Evolutionary conservation across 352 stramenopile genomes (phyloP), one percentile per base, ranked within the genome.

Genomic region (Blastocystis sp.): DNA sequence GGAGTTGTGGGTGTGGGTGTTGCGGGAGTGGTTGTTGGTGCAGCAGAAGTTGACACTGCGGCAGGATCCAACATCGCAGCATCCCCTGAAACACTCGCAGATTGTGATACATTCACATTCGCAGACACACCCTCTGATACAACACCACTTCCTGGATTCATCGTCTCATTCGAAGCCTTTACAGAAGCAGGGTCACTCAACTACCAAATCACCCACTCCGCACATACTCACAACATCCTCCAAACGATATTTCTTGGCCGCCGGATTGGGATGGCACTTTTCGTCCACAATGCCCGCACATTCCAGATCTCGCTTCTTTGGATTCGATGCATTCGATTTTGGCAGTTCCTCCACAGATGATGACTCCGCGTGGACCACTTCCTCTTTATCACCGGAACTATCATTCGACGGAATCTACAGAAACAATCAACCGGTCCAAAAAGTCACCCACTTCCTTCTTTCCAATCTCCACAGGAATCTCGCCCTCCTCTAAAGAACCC

Each of bases 261-360:
- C 21, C 6, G 46, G 46, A 81, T 81, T 81, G 3, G 69, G 69
- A 65, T 61, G 69, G 36, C 69, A 81, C 32, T 81, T 81, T 51
- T 81, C 69, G 18, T 65, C 48, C 8, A 81, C 69, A 57, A 59
- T 64, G 3, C 69, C 69, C 36, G 69, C 69, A 64, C 69, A 81
- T 40, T 81, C 48, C 49, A 63, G 29, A 64, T 36, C 63, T 46
- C 63, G 29, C 36, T 75, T 75, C 16, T 40, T 51, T n/a, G 29
- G 24, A 51, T 75, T 40, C 29, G 46, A 63, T 34, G 18, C 21
- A 56, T 75, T 46, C 63, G 24, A 48, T 34, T 53, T 75, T 32
- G 6, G 16, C 40, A 32, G 18, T 3, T 59, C 51, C 32, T n/a
- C n/a, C n/a, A n/a, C n/a, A n/a, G 51, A 27, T 11, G 11, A 14